Conservation (phyloP, 2,329 filamentous ascomycete species). For the Exophiala mesophila region DNA sequence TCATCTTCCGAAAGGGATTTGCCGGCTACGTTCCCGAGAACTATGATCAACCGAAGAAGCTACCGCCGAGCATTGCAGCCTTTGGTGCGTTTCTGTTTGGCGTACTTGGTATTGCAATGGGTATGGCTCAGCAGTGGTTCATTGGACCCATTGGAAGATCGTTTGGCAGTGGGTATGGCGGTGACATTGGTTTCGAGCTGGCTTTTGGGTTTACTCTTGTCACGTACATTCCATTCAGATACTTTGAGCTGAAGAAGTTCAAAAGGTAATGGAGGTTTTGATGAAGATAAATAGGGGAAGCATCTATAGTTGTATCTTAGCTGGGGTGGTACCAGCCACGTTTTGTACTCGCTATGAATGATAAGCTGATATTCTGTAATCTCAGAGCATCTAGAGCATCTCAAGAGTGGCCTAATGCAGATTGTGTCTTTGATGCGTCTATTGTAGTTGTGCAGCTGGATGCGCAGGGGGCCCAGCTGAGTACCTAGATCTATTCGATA, state of each 20-base stretch:
- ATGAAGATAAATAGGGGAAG: too few relatives aligned
- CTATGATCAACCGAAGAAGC: constrained; percentile 53
- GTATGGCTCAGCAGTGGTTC: constrained; percentile 68
- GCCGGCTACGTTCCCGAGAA: constrained; percentile 54
- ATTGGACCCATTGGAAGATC: constrained; percentile 61
- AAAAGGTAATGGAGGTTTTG: constrained; percentile 4
- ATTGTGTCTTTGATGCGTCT: too few relatives aligned
- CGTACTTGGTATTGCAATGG: constrained; percentile 60
- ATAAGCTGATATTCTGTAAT: too few relatives aligned
- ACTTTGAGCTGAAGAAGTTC: constrained; percentile 29
- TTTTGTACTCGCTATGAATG: too few relatives aligned
- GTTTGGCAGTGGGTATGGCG: constrained; percentile 48
- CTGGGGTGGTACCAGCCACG: too few relatives aligned
- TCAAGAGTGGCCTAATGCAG: too few relatives aligned
- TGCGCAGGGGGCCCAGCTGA: too few relatives aligned
- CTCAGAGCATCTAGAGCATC: too few relatives aligned
- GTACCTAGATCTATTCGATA: too few relatives aligned
- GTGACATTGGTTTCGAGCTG: constrained; percentile 61
- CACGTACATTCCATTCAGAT: constrained; percentile 34
- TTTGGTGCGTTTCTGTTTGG: constrained; percentile 60
- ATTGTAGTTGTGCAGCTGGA: too few relatives aligned
- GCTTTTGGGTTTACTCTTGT: constrained; percentile 39
- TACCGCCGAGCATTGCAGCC: constrained; percentile 62
- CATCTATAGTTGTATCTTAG: too few relatives aligned
- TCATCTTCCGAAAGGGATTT: constrained; percentile 62